A percentile compares a stretch with the other conserved stretches of the same genome.
Conservation (phyloP, 768 basidiomycete genomes). For the Hypsizygus marmoreus region DNA sequence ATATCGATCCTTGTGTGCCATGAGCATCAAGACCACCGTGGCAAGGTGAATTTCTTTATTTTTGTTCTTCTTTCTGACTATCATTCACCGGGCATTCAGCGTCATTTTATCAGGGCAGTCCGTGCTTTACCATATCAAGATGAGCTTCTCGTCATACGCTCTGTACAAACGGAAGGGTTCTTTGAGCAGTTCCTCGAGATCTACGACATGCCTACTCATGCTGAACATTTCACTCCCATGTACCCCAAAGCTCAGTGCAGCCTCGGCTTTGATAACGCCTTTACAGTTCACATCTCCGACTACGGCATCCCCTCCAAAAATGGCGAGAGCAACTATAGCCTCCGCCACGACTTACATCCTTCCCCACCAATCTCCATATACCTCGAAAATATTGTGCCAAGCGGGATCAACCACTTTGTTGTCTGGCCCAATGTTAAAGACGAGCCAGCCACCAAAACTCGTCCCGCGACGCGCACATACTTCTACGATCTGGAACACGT, state of each 20-base stretch:
- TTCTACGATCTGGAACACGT: slow-evolving; percentile 27
- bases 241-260: slow-evolving; percentile 21
- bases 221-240: background rate
- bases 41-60: too few relatives aligned
- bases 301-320: slow-evolving; percentile 31
- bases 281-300: slow-evolving; percentile 42
- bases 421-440: slow-evolving; percentile 28
- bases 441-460: slow-evolving; percentile 11
- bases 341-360: slow-evolving; percentile 24
- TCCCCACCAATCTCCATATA: slow-evolving; percentile 44
- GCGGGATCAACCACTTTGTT: slow-evolving; percentile 34
- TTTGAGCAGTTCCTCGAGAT: slow-evolving; percentile 29
- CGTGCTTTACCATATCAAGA: too few relatives aligned
- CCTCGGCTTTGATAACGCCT: slow-evolving; percentile 24
- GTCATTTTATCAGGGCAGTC: too few relatives aligned
- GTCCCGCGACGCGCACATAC: slow-evolving; percentile 12
- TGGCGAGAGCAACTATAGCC: slow-evolving; percentile 27
- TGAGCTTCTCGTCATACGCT: slow-evolving; percentile 54
- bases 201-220: slow-evolving; percentile 4
- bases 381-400: slow-evolving; percentile 28
- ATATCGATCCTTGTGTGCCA: too few relatives aligned
- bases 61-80: too few relatives aligned
- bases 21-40: too few relatives aligned
- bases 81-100: too few relatives aligned
- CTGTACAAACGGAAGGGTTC: slow-evolving; percentile 22